Evolutionary conservation across 2,329 filamentous ascomycete species (phyloP), one percentile per base, ranked within the genome.

Genomic region (Corinectria fuckeliana): DNA sequence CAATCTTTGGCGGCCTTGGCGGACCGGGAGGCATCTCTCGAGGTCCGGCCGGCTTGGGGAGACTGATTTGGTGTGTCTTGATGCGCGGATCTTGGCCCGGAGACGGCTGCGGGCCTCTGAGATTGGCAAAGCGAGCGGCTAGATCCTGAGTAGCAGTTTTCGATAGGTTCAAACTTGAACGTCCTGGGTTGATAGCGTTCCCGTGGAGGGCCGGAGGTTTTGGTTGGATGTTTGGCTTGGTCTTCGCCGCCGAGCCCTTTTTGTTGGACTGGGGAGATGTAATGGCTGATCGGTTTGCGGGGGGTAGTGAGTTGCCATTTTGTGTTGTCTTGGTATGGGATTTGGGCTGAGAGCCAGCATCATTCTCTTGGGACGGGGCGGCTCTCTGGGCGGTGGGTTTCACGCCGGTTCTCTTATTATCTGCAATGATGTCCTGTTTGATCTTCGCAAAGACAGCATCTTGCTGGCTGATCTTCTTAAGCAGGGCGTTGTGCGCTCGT

Each of bases 161-260:
- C 1, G 71, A 54, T 8, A 72, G 64, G 32, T 66, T 62, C 20
- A 53, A 64, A 52, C 72, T 74, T 38, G 62, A 64, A 26, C 68
- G 71, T 13, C 68, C 74, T n/a, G 78, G 70, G 18, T 68, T 68
- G 14, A 78, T 68, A 2, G 82, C 78, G 39, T 88, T 87, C 1
- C 88, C 88, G 66, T 89, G 87, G 2, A 92, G 78, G 4, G 83
- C 82, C 51, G 86, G 80, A 0, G 90, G 90, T 65, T 92, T 92
- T 3, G 89, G 89, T 21, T 88, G 85, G 8, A 90, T 76, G 4
- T 71, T 64, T 2, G 82, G 82, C 61, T 80, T 85, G 25, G 72
- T 57, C 67, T 76, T 78, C 52, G 61, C 63, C 50, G 61, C 48
- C 20, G 65, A 61, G 26, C 58, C 47, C 44, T 63, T 67, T 21